A percentile compares a stretch with the other conserved stretches of the same genome.
Conservation (phyloP, 306 rosid species). For the Boehmeria nivea region DNA sequence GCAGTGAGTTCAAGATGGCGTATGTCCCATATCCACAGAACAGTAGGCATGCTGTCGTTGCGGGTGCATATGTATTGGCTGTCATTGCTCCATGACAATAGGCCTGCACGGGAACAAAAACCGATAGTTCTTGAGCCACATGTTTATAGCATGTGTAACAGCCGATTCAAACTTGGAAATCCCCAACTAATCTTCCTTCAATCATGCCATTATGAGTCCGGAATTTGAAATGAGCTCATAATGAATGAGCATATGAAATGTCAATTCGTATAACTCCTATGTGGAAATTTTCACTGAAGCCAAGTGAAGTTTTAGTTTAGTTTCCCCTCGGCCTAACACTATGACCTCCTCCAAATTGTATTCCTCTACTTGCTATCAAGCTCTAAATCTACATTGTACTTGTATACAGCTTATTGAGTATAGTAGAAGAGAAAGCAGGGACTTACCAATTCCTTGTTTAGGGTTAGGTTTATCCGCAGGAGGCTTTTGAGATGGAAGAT, state of each 20-base stretch:
- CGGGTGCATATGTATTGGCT: constrained; percentile 92
- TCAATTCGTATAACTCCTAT: too few species aligned
- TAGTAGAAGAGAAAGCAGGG: constrained; percentile 1
- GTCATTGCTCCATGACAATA: constrained; percentile 84
- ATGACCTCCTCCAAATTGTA: too few species aligned
- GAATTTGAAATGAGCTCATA: neutral
- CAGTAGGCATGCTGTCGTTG: constrained; percentile 84
- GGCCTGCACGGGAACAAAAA: constrained; percentile 39
- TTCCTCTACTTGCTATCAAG: too few species aligned
- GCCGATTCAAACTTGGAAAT: too few species aligned
- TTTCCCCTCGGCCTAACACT: too few species aligned
- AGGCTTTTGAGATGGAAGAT: constrained; percentile 90
- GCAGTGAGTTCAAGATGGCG: constrained; percentile 79
- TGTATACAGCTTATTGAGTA: too few species aligned
- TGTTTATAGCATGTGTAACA: neutral
- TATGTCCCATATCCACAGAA: constrained; percentile 93
- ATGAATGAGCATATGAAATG: too few species aligned
- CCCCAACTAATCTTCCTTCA: too few species aligned
- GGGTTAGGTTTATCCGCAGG: constrained; percentile 93
- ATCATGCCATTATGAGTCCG: neutral
- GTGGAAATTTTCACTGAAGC: too few species aligned
- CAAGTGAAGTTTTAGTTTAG: too few species aligned
- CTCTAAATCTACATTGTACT: too few species aligned
- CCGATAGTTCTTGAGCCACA: neutral
- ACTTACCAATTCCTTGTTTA: constrained; percentile 94